Evolutionary conservation across 148 eudicot genomes (phyloP).

Genomic region (Camellia lanceoleosa): DNA sequence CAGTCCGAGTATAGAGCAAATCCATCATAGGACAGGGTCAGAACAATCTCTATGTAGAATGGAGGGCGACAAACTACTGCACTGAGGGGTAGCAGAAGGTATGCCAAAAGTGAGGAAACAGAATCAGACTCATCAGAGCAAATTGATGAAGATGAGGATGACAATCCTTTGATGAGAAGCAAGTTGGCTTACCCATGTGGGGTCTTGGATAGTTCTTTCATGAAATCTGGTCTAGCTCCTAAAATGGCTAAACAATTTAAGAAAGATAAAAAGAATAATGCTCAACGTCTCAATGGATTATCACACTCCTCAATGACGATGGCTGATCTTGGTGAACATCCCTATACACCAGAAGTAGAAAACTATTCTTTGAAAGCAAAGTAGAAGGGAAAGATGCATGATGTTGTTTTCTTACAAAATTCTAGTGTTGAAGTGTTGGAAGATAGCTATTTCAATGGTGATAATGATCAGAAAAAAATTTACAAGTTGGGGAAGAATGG

Average conservation of each 20-base stretch:
- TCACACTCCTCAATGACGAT: conserved; percentile 33
- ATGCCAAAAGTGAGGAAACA: conserved; percentile 61
- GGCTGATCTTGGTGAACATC: conserved; percentile 33
- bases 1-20: conserved; percentile 44
- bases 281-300: conserved; percentile 34
- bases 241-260: conserved; percentile 41
- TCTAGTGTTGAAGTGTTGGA: conserved; percentile 24
- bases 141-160: conserved; percentile 37
- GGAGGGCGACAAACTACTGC: conserved; percentile 43
- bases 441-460: background rate
- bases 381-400: conserved; percentile 49
- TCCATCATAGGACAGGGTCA: conserved; percentile 35
- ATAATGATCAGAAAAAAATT: too few species aligned
- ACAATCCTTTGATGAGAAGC: conserved; percentile 71
- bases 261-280: conserved; percentile 36
- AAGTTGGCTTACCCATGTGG: conserved; percentile 52
- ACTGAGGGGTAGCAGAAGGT: conserved; percentile 33
- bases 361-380: conserved; percentile 34
- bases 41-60: conserved; percentile 35
- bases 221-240: conserved; percentile 29
- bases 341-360: conserved; percentile 32
- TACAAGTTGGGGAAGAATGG: conserved; percentile 40
- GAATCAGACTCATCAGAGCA: conserved; percentile 86
- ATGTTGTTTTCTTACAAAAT: conserved; percentile 32
- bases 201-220: conserved; percentile 20